These are phyloP conservation scores for Vanrija pseudolonga DNA, from an alignment of 1,284 basidiomycete species.

Conservation along the genomic window DNA sequence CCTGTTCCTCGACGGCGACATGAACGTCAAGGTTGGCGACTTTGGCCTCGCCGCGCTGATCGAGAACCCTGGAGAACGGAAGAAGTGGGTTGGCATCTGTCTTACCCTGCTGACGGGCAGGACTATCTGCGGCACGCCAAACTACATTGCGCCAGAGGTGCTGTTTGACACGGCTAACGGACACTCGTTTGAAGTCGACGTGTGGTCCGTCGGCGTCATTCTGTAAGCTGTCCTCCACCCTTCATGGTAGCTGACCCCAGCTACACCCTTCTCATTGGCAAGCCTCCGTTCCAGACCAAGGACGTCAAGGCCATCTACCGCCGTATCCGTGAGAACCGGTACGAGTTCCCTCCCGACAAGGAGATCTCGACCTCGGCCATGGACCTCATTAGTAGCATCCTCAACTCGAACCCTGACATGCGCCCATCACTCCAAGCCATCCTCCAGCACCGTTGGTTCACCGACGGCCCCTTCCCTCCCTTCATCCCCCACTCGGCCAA, in stretches of 20 bases:
- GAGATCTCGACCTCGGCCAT: conserved; percentile 68
- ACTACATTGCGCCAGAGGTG: conserved; percentile 98
- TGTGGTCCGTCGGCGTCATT: conserved; percentile 97
- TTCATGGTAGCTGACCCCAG: conserved; percentile 20
- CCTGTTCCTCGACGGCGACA: conserved; percentile 82
- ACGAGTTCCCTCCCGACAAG: conserved; percentile 81
- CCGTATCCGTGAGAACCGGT: conserved; percentile 91
- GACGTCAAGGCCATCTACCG: conserved; percentile 94
- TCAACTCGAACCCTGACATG: conserved; percentile 72
- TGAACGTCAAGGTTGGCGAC: conserved; percentile 97
- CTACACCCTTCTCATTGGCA: conserved; percentile 89
- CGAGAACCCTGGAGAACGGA: conserved; percentile 90
- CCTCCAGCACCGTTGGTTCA: conserved; percentile 81
- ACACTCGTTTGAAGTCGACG: conserved; percentile 97
- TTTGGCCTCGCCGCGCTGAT: conserved; percentile 96
- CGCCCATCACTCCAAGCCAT: conserved; percentile 84
- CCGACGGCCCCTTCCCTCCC: conserved; percentile 71
- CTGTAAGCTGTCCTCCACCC: conserved; percentile 55
- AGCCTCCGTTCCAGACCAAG: conserved; percentile 96
- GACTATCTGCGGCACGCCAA: conserved; percentile 97
- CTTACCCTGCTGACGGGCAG: conserved; percentile 30
- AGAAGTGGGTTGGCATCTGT: conserved; percentile 62
- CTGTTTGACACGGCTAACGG: conserved; percentile 93
- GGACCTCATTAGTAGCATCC: conserved; percentile 76
- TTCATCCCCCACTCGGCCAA: conserved; percentile 75